A percentile compares a stretch with the other conserved stretches of the same genome.
These are phyloP conservation scores for Ophioceras dolichostomum DNA, from an alignment of 2,329 filamentous ascomycete genomes.

Conservation along the genomic window DNA sequence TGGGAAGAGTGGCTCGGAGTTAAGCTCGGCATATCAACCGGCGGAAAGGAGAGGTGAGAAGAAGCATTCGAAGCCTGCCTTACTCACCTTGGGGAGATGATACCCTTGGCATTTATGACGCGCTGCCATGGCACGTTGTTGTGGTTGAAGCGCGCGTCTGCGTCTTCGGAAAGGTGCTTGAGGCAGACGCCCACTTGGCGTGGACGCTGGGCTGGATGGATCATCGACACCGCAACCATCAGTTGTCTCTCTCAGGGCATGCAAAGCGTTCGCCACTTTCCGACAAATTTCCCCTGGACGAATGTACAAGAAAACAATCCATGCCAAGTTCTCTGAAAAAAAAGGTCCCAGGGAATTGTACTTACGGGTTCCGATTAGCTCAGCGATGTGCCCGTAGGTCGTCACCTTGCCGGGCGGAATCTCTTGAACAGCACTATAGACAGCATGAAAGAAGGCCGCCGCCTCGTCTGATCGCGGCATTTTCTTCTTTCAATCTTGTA, in stretches of 20 bases:
- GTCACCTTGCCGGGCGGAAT: conserved; percentile 77
- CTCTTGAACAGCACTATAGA: conserved; percentile 76
- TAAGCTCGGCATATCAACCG: neutral
- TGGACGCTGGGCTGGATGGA: conserved; percentile 47
- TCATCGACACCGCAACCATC: too few relatives aligned
- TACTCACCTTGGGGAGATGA: conserved; percentile 67
- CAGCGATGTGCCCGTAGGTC: conserved; percentile 72
- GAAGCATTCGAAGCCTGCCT: too few relatives aligned
- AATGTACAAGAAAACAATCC: too few relatives aligned
- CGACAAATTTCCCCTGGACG: too few relatives aligned
- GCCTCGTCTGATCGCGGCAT: conserved; percentile 69
- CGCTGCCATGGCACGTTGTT: conserved; percentile 88
- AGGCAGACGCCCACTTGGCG: conserved; percentile 85
- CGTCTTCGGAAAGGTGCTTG: conserved; percentile 61
- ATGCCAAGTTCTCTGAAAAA: too few relatives aligned
- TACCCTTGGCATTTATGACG: conserved; percentile 77
- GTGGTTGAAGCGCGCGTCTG: conserved; percentile 48
- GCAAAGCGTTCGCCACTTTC: too few relatives aligned
- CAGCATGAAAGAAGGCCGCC: conserved; percentile 59
- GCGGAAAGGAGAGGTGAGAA: too few relatives aligned
- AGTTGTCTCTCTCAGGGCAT: too few relatives aligned
- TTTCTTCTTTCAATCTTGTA: too few relatives aligned
- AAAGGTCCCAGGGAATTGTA: too few relatives aligned
- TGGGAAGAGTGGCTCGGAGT: neutral
- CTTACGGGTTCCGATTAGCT: conserved; percentile 60